Evolutionary conservation across 1,284 basidiomycete genomes (phyloP), one percentile per base, ranked within the genome.

Genomic region (Austropuccinia psidii): DNA sequence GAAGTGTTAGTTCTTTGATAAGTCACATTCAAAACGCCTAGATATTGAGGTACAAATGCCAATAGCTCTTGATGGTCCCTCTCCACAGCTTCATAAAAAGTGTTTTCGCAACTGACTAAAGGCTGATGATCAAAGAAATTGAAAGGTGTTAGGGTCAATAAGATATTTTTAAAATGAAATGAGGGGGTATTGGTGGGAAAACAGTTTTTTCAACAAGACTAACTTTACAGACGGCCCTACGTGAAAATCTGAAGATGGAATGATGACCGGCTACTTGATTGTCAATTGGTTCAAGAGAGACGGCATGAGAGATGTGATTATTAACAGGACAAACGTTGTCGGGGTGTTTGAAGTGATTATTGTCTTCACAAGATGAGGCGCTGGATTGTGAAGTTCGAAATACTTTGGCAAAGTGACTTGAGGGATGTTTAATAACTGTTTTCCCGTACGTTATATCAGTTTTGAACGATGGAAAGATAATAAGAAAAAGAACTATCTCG

Each of bases 251-350:
- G 83, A 98, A 98, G 79, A 99, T 97, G 75, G 92, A 90, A 77
- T 87, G 92, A 81, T 99, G 95, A 0, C 95, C 95, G 50, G 96
- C 95, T 29, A 99, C 95, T 82, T 98, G 94, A 79, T 99, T 97
- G 70, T 91, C 88, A 82, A 96, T 98, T 1, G 96, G 96, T 73
- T 91, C 88, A 5, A 99, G 84, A 43, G 95, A 95, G 55, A 99
- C 93, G 69, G 93, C 91, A n/a, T 91, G 90, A 58, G 90, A 82
- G 31, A 69, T 50, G 43, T 61, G 67, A 3, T 70, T 67, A 52
- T 75, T 50, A 35, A 67, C 43, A 4, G 52, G 50, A 29, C 58
- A 76, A 57, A 62, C 68, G 45, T 74, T 57, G 41, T 74, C 50
- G 47, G 69, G 43, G 17, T 58, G 27, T 21, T 74, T 61, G 21